These are phyloP conservation scores for Phytophthora constricta DNA, from an alignment of 352 stramenopile species.

Conservation along the genomic window DNA sequence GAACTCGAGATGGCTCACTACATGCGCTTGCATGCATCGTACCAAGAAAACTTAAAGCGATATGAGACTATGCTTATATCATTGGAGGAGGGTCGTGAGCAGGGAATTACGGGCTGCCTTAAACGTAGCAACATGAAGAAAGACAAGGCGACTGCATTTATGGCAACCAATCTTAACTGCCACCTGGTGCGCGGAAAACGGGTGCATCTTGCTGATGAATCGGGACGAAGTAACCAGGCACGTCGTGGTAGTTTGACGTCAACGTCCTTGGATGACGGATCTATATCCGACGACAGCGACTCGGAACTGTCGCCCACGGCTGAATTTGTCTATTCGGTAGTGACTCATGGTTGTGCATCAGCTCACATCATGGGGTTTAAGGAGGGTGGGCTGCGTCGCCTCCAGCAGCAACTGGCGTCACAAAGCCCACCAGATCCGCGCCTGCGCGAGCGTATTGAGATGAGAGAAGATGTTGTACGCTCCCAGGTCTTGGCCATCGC, in stretches of 20 bases:
- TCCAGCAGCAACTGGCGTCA: constrained; percentile 52
- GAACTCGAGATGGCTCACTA: constrained; percentile 68
- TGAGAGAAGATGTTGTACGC: constrained; percentile 81
- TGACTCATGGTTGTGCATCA: constrained; percentile 84
- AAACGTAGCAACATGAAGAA: constrained; percentile 91
- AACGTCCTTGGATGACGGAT: constrained; percentile 41
- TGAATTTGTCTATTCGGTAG: constrained; percentile 73
- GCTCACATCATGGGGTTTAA: constrained; percentile 87
- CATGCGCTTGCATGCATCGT: constrained; percentile 62
- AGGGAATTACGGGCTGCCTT: constrained; percentile 81
- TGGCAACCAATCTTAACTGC: constrained; percentile 88
- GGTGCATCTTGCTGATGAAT: constrained; percentile 52
- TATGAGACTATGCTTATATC: constrained; percentile 71
- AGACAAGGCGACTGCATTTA: constrained; percentile 84
- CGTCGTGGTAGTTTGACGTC: constrained; percentile 34
- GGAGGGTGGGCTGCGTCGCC: constrained; percentile 74
- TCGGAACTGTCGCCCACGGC: constrained; percentile 37
- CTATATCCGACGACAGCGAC: constrained; percentile 43
- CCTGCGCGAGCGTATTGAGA: constrained; percentile 71
- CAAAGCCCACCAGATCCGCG: constrained; percentile 56
- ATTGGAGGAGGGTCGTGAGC: constrained; percentile 79
- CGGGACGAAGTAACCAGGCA: constrained; percentile 29
- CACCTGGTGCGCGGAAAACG: constrained; percentile 76
- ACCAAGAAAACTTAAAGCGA: constrained; percentile 72
- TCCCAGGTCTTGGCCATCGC: constrained; percentile 80